phyloP scores from a whole-genome alignment of 176 grass and related monocot genomes.

The Oryza australiensis region DNA sequence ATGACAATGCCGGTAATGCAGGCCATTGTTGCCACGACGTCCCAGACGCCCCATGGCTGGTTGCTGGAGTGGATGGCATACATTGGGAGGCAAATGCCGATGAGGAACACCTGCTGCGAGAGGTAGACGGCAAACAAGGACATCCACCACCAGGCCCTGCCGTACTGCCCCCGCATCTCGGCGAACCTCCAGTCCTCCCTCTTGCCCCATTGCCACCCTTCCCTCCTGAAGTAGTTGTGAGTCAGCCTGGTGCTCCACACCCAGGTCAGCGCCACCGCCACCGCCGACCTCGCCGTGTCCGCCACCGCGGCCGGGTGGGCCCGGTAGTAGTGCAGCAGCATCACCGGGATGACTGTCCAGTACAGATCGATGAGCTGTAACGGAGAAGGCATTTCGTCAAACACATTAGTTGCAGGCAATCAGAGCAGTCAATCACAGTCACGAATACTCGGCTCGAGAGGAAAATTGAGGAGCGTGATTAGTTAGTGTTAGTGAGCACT shows the following conservation, averaged over 20 bases:
- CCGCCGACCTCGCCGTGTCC: slow-evolving; percentile 46
- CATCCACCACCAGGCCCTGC: slow-evolving; percentile 86
- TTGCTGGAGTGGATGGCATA: slow-evolving; percentile 67
- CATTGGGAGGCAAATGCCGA: slow-evolving; percentile 86
- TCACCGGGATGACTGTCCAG: slow-evolving; percentile 95
- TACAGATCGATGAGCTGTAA: slow-evolving; percentile 84
- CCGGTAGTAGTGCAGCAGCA: slow-evolving; percentile 77
- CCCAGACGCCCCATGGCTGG: slow-evolving; percentile 58
- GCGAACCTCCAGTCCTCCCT: slow-evolving; percentile 87
- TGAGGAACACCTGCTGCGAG: slow-evolving; percentile 91
- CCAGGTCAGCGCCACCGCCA: slow-evolving; percentile 59
- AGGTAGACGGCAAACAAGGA: slow-evolving; percentile 91
- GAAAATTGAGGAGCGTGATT: too few species aligned
- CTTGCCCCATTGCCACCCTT: slow-evolving; percentile 72
- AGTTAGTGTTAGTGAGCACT: too few species aligned
- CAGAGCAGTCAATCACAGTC: too few species aligned
- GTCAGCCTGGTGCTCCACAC: slow-evolving; percentile 82
- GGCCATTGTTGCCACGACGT: slow-evolving; percentile 38
- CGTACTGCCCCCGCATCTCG: slow-evolving; percentile 83
- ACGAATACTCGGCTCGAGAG: too few species aligned
- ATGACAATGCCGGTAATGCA: slow-evolving; percentile 62
- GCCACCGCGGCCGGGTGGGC: slow-evolving; percentile 58
- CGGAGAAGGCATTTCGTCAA: slow-evolving; percentile 27
- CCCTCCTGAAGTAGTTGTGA: slow-evolving; percentile 91
- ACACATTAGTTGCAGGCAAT: neutral